Evolutionary conservation across 2,329 filamentous ascomycete genomes (phyloP).

Genomic region (Thelonectria discophora): DNA sequence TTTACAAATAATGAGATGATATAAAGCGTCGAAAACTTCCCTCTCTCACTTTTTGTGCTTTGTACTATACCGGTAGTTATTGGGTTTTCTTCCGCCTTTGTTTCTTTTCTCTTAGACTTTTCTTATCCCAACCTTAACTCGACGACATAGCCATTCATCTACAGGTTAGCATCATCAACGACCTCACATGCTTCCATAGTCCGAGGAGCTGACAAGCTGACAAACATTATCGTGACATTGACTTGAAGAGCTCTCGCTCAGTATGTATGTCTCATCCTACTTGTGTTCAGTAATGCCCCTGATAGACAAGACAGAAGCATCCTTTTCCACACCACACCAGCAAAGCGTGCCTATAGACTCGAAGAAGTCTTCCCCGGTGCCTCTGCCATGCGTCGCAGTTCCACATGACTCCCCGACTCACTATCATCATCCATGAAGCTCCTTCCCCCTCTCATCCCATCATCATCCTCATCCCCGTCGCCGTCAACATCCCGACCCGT

Average conservation of each 20-base stretch:
- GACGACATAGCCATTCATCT: too few species aligned
- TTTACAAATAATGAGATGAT: too few species aligned
- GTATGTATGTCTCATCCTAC: neutral
- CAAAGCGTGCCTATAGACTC: slow-evolving; percentile 26
- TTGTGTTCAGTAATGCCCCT: neutral
- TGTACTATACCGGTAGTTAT: too few species aligned
- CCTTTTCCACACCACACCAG: neutral
- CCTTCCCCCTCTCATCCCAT: slow-evolving; percentile 20
- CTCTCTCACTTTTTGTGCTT: too few species aligned
- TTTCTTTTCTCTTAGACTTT: too few species aligned
- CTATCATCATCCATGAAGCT: slow-evolving; percentile 44
- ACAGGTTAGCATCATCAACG: too few species aligned
- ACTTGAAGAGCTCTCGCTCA: neutral
- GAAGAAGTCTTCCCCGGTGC: slow-evolving; percentile 38
- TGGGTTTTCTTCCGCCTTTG: too few species aligned
- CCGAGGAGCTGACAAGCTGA: too few species aligned
- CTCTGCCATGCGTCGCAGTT: slow-evolving; percentile 44
- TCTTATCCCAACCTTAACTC: too few species aligned
- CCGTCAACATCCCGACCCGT: slow-evolving; percentile 26
- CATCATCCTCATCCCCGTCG: slow-evolving; percentile 18
- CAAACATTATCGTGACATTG: neutral
- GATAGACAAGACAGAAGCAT: neutral
- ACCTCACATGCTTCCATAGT: too few species aligned
- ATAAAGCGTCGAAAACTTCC: too few species aligned
- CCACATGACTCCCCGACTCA: slow-evolving; percentile 48